phyloP scores from a whole-genome alignment of 345 rosid genomes.

The Garcia nutans region DNA sequence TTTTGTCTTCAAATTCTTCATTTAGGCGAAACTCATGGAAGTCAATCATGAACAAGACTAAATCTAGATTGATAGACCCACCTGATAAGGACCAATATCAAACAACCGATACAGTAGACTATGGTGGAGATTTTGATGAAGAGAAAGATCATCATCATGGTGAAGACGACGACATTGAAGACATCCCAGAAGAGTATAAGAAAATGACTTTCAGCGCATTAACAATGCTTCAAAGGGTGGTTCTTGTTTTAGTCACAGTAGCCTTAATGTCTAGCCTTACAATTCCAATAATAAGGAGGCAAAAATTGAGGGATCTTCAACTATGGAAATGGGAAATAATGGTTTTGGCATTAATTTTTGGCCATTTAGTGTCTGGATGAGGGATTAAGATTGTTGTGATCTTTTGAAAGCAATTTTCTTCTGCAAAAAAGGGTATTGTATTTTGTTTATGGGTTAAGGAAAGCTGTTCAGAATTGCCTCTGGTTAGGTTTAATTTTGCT shows the following conservation, averaged over 20 bases:
- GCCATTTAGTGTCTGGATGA: constrained; percentile 45
- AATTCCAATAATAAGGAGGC: constrained; percentile 27
- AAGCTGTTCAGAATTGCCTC: constrained; percentile 40
- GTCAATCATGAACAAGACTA: constrained; percentile 31
- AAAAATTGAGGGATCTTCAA: constrained; percentile 44
- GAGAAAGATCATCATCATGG: neutral
- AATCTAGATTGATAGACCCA: constrained; percentile 49
- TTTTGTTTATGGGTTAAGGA: constrained; percentile 53
- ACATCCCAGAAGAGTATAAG: constrained; percentile 35
- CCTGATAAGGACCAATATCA: constrained; percentile 27
- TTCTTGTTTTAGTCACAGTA: constrained; percentile 31
- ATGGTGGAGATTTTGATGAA: constrained; percentile 10
- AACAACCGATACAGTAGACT: constrained; percentile 1
- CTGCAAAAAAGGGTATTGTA: constrained; percentile 46
- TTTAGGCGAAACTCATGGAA: constrained; percentile 33
- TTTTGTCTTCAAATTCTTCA: neutral
- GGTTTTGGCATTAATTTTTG: constrained; percentile 42
- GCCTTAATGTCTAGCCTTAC: constrained; percentile 36
- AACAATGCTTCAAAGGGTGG: constrained; percentile 31
- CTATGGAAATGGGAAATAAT: constrained; percentile 53
- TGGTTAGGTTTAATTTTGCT: constrained; percentile 45
- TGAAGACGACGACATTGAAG: constrained; percentile 31
- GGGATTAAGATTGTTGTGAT: constrained; percentile 38
- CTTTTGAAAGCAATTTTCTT: constrained; percentile 40
- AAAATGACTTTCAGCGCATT: constrained; percentile 14